Evolutionary conservation across 805 yeast genomes (phyloP).

Genomic region (Zygosaccharomyces kombuchaensis): DNA sequence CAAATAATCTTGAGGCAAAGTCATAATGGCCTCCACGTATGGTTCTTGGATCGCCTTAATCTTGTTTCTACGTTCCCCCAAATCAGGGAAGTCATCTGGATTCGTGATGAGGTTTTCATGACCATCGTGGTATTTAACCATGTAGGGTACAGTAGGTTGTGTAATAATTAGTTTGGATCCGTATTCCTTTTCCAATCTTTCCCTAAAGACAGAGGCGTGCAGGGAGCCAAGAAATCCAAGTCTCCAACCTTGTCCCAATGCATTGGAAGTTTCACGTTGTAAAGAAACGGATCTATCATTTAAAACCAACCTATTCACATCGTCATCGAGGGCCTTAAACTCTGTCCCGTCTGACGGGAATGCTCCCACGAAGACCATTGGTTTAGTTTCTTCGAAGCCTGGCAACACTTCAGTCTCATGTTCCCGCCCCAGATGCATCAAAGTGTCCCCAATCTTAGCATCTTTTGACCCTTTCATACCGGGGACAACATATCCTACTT

Average conservation of each 20-base stretch:
- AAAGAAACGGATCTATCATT: slow-evolving; percentile 90
- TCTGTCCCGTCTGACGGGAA: slow-evolving; percentile 94
- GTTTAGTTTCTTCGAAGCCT: slow-evolving; percentile 94
- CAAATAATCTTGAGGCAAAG: slow-evolving; percentile 83
- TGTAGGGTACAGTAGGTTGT: slow-evolving; percentile 94
- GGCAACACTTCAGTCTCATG: slow-evolving; percentile 71
- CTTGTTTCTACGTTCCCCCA: slow-evolving; percentile 34
- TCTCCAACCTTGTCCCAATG: slow-evolving; percentile 97
- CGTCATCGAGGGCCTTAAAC: slow-evolving; percentile 83
- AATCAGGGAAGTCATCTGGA: slow-evolving; percentile 88
- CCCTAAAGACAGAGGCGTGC: slow-evolving; percentile 93
- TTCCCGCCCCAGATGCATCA: slow-evolving; percentile 54
- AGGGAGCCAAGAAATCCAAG: slow-evolving; percentile 90
- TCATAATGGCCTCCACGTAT: slow-evolving; percentile 82
- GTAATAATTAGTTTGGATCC: slow-evolving; percentile 90
- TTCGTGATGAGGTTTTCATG: slow-evolving; percentile 65
- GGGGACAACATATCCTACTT: slow-evolving; percentile 90
- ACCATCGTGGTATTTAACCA: slow-evolving; percentile 65
- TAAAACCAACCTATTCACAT: slow-evolving; percentile 78
- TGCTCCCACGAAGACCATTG: slow-evolving; percentile 98
- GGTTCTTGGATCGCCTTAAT: slow-evolving; percentile 67
- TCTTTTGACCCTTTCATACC: slow-evolving; percentile 88
- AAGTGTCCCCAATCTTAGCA: slow-evolving; percentile 89
- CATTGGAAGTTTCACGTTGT: slow-evolving; percentile 87
- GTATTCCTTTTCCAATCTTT: slow-evolving; percentile 86